phyloP scores from a whole-genome alignment of 305 asterid species.

The Solanum chacoense region DNA sequence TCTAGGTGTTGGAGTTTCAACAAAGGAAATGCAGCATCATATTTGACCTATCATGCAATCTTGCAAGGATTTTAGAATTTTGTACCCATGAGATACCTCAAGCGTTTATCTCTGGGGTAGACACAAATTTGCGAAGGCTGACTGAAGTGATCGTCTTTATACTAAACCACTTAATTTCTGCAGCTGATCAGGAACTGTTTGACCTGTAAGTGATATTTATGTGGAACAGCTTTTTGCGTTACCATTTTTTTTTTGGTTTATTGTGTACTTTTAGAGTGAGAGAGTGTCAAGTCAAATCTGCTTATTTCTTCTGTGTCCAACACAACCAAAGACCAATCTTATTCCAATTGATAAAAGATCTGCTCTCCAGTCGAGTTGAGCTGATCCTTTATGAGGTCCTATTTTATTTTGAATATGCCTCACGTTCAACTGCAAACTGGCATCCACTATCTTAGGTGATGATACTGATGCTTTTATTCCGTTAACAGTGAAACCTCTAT shows the following conservation, averaged over 20 bases:
- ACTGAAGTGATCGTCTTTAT: conserved; percentile 74
- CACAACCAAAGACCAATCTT: background rate
- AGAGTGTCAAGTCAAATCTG: background rate
- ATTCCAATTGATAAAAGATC: background rate
- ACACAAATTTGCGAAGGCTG: conserved; percentile 72
- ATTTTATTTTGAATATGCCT: background rate
- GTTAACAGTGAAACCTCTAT: background rate
- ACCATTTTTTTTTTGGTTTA: background rate
- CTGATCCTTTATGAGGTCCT: background rate
- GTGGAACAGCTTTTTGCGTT: background rate
- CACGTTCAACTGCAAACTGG: background rate
- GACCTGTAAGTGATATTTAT: conserved; percentile 51
- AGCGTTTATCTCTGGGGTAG: conserved; percentile 67
- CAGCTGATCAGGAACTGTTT: conserved; percentile 63
- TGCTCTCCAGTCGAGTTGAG: background rate
- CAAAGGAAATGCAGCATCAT: conserved; percentile 82
- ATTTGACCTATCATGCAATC: conserved; percentile 92
- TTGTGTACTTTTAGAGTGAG: background rate
- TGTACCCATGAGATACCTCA: conserved; percentile 82
- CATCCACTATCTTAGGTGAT: background rate
- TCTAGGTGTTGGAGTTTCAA: conserved; percentile 78
- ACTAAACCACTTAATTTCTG: conserved; percentile 58
- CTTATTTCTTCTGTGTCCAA: background rate
- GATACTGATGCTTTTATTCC: background rate
- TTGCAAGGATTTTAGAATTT: conserved; percentile 83